Evolutionary conservation across 2,329 filamentous ascomycete species (phyloP).

Genomic region (Fusarium sp.): DNA sequence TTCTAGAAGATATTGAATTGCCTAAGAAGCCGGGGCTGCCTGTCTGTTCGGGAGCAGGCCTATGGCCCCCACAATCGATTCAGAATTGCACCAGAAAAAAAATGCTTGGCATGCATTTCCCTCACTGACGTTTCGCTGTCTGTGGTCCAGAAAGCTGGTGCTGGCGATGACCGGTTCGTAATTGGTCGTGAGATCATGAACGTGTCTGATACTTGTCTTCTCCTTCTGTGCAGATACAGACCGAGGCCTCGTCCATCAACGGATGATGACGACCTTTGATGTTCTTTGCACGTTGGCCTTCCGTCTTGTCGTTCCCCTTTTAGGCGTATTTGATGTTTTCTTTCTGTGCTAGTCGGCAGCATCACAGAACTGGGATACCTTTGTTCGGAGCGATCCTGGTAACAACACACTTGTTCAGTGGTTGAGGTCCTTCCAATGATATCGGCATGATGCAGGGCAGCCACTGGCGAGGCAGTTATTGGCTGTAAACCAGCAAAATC

Average conservation of each 20-base stretch:
- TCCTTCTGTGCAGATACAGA: background rate
- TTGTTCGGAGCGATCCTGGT: conserved; percentile 14
- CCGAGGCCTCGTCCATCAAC: background rate
- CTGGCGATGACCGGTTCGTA: background rate
- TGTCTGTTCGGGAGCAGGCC: conserved; percentile 13
- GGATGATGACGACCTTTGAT: background rate
- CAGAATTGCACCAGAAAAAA: background rate
- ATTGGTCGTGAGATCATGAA: background rate
- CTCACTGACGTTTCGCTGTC: background rate
- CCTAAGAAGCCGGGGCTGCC: background rate
- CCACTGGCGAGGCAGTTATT: conserved; percentile 25
- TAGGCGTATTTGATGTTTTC: background rate
- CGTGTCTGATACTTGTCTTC: background rate
- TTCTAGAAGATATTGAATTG: conserved; percentile 35
- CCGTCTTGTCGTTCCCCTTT: background rate
- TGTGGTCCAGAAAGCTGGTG: conserved; percentile 5
- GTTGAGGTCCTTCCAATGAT: conserved; percentile 16
- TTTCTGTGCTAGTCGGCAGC: conserved; percentile 8
- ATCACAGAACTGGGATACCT: conserved; percentile 28
- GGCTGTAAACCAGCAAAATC: conserved; percentile 14
- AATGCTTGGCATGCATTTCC: conserved; percentile 11
- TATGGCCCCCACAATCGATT: conserved; percentile 25
- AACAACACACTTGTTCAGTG: conserved; percentile 13
- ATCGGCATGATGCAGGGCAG: conserved; percentile 10
- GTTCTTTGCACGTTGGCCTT: background rate